A percentile compares a stretch with the other conserved stretches of the same genome.
Evolutionary conservation across 2,329 filamentous ascomycete species (phyloP).

Genomic region (Fonsecaea monophora): DNA sequence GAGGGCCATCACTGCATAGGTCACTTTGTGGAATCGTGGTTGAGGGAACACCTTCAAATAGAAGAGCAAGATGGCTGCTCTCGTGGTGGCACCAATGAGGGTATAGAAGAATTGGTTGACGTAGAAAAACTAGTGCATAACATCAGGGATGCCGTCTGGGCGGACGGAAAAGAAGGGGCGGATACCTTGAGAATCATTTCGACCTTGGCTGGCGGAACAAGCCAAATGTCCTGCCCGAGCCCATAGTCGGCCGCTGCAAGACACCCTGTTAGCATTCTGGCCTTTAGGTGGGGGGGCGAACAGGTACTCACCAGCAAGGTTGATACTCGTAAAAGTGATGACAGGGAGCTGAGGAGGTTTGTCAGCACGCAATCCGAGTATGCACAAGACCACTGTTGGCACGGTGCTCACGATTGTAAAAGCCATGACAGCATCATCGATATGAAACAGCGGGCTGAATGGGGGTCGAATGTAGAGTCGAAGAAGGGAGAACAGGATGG

Average conservation of each 20-base stretch:
- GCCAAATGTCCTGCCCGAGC: constrained; percentile 45
- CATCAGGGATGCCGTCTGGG: no score
- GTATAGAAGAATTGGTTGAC: constrained; percentile 56
- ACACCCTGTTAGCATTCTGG: no score
- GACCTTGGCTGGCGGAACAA: constrained; percentile 42
- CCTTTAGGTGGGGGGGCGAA: no score
- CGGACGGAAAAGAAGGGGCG: no score
- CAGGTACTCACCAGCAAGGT: constrained; percentile 50
- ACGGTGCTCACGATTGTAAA: no score
- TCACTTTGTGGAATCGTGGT: constrained; percentile 43
- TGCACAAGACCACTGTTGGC: no score
- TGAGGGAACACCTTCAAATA: constrained; percentile 63
- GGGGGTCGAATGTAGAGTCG: constrained; percentile 14
- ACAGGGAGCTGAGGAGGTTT: constrained; percentile 1
- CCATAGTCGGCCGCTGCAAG: constrained; percentile 40
- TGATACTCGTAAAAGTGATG: constrained; percentile 10
- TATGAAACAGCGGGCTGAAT: constrained; percentile 3
- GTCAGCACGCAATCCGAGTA: no score
- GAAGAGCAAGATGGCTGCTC: constrained; percentile 62
- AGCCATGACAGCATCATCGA: constrained; percentile 20
- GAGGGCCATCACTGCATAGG: constrained; percentile 52
- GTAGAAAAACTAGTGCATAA: no score
- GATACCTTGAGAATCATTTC: constrained; percentile 42
- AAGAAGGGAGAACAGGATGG: constrained; percentile 13
- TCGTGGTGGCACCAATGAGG: constrained; percentile 54